Evolutionary conservation across 2,329 filamentous ascomycete species (phyloP), one percentile per base, ranked within the genome.

Genomic region (Fusarium hainanense): DNA sequence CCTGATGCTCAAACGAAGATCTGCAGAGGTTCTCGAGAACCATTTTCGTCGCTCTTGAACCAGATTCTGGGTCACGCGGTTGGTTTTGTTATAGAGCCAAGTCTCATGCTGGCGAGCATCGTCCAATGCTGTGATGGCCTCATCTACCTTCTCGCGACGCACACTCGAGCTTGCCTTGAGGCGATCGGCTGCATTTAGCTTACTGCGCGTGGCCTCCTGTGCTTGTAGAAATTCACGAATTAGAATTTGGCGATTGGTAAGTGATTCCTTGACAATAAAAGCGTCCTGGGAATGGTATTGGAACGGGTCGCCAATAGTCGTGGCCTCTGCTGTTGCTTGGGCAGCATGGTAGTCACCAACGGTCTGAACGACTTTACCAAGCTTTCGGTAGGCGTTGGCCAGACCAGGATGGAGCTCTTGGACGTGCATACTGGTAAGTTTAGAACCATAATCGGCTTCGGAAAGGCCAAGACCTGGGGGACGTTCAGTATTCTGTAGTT

Each of bases 221-320:
- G 96, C 94, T 80, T 98, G 93, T 27, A 97, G 83, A 63, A 98
- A 90, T 77, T 99, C 96, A 63, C 96, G 93, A 44, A 97, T 91
- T 21, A 99, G 87, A 68, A 99, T 97, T 81, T 99, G 96, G 14
- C 96, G 92, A 82, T 99, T 99, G 6, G 96, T 99, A 68, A 99
- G 87, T 13, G 94, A 97, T 79, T 99, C 96, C 81, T 99, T 99
- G 72, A 98, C 96, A 74, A 98, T 97, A 78, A 98, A 97, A 46
- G 96, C 93, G 79, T 99, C 96, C 60, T 93, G 91, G 46, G 94
- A 97, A 81, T 98, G 94, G 78, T 98, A 98, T 75, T 94, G 92
- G 68, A 99, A 89, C 13, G 96, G 93, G 74, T 99, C 96, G 47
- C 93, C 94, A 52, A 99, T 87, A 2, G 95, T 98, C 11, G 95